phyloP scores from a whole-genome alignment of 2,329 filamentous ascomycete genomes.

The Orbilia javanica region DNA sequence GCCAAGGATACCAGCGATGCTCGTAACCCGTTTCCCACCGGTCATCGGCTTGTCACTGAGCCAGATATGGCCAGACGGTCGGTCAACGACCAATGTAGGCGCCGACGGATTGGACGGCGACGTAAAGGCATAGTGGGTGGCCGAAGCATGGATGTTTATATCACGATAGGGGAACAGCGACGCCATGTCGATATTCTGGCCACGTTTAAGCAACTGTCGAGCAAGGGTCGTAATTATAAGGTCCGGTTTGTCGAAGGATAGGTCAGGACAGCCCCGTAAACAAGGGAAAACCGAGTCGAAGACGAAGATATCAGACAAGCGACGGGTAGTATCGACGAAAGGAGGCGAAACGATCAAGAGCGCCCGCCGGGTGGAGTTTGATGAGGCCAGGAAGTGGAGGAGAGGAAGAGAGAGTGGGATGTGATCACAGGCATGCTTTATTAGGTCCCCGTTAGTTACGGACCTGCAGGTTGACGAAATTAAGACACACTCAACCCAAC shows the following conservation, averaged over 20 bases:
- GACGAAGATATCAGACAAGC: neutral
- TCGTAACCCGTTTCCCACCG: conserved; percentile 86
- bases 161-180: conserved; percentile 83
- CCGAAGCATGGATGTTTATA: conserved; percentile 94
- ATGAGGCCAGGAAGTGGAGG: neutral
- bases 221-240: too few species aligned
- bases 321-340: conserved; percentile 11
- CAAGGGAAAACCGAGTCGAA: neutral
- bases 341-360: neutral
- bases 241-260: neutral
- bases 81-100: conserved; percentile 87
- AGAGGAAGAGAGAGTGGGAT: conserved; percentile 26
- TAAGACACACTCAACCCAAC: conserved; percentile 38
- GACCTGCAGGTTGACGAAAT: conserved; percentile 57
- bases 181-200: conserved; percentile 66
- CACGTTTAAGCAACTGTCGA: conserved; percentile 42
- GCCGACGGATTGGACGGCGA: conserved; percentile 93
- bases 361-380: neutral
- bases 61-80: conserved; percentile 89
- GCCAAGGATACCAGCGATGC: conserved; percentile 93
- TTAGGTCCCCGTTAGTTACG: conserved; percentile 8
- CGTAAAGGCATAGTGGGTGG: conserved; percentile 94
- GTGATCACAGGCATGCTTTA: conserved; percentile 20
- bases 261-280: neutral
- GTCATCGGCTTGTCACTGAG: conserved; percentile 83